phyloP scores from a whole-genome alignment of 352 stramenopile species.

The Phytophthora tubulina region DNA sequence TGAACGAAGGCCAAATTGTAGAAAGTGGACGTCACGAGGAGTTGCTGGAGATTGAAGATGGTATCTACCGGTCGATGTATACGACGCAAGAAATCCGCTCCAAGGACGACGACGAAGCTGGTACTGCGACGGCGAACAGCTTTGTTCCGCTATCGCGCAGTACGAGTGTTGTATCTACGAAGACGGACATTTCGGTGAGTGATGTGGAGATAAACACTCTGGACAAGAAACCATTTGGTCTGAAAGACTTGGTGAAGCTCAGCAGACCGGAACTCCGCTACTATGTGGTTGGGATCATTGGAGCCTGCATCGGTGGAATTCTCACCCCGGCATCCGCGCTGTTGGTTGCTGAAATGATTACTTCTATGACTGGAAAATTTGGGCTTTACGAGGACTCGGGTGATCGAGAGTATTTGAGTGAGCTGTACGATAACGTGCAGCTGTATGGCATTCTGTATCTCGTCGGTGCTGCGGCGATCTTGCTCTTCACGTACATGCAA shows the following conservation, averaged over 20 bases:
- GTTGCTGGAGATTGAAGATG: constrained; percentile 63
- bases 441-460: constrained; percentile 41
- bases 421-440: constrained; percentile 50
- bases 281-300: constrained; percentile 31
- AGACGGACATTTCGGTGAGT: constrained; percentile 35
- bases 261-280: constrained; percentile 21
- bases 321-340: constrained; percentile 48
- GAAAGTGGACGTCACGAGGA: constrained; percentile 50
- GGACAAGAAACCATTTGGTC: constrained; percentile 29
- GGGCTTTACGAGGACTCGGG: constrained; percentile 38
- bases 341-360: constrained; percentile 55
- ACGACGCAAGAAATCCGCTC: constrained; percentile 54
- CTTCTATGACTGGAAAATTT: constrained; percentile 58
- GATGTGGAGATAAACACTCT: constrained; percentile 35
- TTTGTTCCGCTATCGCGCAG: constrained; percentile 5
- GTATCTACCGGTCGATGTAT: constrained; percentile 84
- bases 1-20: constrained; percentile 44
- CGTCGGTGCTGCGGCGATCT: constrained; percentile 36
- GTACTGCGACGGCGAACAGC: neutral
- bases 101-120: constrained; percentile 4
- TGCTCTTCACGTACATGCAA: constrained; percentile 50
- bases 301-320: constrained; percentile 39
- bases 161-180: constrained; percentile 22
- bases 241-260: constrained; percentile 19
- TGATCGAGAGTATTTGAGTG: constrained; percentile 34